Evolutionary conservation across 148 eudicot genomes (phyloP).

Genomic region (Chenopodium quinoa): DNA sequence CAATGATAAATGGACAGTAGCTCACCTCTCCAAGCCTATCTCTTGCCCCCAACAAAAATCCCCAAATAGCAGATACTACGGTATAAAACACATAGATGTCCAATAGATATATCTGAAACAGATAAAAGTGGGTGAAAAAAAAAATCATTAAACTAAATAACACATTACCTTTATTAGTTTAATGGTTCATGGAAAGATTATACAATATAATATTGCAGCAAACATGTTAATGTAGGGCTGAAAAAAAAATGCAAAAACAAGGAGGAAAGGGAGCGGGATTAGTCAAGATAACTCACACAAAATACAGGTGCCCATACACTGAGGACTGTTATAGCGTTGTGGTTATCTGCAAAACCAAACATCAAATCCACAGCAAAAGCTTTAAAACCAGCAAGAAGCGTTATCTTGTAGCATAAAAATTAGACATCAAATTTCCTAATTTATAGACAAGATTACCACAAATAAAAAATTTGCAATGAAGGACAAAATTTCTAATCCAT

Average conservation of each 20-base stretch:
- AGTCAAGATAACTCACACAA: slow-evolving; percentile 63
- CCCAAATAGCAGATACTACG: slow-evolving; percentile 81
- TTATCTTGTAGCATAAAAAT: background rate
- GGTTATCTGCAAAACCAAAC: slow-evolving; percentile 65
- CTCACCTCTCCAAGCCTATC: slow-evolving; percentile 98
- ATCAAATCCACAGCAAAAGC: slow-evolving; percentile 1
- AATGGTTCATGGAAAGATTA: background rate
- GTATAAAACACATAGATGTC: slow-evolving; percentile 84
- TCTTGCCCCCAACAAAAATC: slow-evolving; percentile 94
- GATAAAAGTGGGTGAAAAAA: background rate
- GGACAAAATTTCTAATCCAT: background rate
- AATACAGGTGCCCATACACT: slow-evolving; percentile 92
- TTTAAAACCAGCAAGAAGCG: background rate
- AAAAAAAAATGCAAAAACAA: background rate
- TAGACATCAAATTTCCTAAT: background rate
- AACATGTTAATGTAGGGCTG: background rate
- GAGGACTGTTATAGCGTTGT: slow-evolving; percentile 77
- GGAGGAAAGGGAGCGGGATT: background rate
- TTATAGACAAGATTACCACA: background rate
- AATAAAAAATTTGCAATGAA: background rate
- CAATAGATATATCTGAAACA: slow-evolving; percentile 81
- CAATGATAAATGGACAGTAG: background rate
- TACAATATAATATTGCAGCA: background rate
- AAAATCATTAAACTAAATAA: background rate
- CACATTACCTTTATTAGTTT: background rate